Evolutionary conservation across 352 stramenopile species (phyloP).

Genomic region (Blastocystis sp.): DNA sequence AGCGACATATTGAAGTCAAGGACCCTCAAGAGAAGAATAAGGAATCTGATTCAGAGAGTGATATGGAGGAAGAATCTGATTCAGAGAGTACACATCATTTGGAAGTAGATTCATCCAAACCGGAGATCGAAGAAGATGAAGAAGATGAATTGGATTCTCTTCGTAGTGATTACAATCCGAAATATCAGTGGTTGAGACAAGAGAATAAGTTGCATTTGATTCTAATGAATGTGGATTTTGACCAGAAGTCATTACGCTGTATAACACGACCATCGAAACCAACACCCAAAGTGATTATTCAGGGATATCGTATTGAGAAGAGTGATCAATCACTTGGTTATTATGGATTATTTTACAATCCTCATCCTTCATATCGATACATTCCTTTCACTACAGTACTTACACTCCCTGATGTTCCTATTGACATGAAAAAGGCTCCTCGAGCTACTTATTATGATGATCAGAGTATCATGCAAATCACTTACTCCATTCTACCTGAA

Average conservation of each 20-base stretch:
- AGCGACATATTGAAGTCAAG: neutral
- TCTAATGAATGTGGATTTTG: slow-evolving; percentile 37
- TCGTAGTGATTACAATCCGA: slow-evolving; percentile 15
- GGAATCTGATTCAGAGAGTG: neutral
- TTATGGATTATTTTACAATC: slow-evolving; percentile 37
- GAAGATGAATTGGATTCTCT: neutral
- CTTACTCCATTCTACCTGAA: neutral
- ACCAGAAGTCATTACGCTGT: slow-evolving; percentile 39
- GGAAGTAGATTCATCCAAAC: slow-evolving; percentile 19
- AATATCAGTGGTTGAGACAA: slow-evolving; percentile 57
- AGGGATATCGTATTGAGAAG: slow-evolving; percentile 38
- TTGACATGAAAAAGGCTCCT: slow-evolving; percentile 10
- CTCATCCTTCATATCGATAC: neutral
- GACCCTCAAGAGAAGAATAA: neutral
- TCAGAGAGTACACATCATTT: neutral
- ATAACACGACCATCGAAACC: slow-evolving; percentile 7
- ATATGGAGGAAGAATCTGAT: neutral
- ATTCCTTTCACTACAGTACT: slow-evolving; percentile 56
- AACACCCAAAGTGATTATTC: slow-evolving; percentile 35
- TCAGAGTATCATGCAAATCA: slow-evolving; percentile 39
- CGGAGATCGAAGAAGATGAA: neutral
- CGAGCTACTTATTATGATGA: slow-evolving; percentile 45
- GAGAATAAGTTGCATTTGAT: slow-evolving; percentile 25
- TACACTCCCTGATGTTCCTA: neutral
- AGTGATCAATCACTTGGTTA: neutral